Evolutionary conservation across 164 flowering plant species (phyloP), one percentile per base, ranked within the genome.

Genomic region (Tinospora cordifolia): DNA sequence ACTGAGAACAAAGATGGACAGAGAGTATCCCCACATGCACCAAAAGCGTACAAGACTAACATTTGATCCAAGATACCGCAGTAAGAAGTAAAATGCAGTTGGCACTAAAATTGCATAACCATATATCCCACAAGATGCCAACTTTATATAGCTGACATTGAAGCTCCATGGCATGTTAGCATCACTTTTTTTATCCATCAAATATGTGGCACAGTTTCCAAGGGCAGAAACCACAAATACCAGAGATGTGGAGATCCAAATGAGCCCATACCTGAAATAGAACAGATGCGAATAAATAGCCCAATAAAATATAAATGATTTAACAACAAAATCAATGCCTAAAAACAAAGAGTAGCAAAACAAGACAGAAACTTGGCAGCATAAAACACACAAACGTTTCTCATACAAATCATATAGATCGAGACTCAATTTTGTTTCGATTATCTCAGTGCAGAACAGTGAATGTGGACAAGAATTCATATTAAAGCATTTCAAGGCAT

Each of bases 21-120:
- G 97, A 67, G 99, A 95, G 78, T 95, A 95, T 70, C 99, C 99
- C 98, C 99, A 95, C 89, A 95, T 75, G 86, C 98, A 95, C 98
- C 96, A 95, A 63, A 95, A 84, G 67, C 85, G 84, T 51, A 90
- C 73, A 66, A 95, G 90, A 76, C 87, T 88, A 69, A 85, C 69
- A 74, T 70, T 87, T 65, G 89, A 80, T 65, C 96, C 99, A 80
- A 91, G 63, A 78, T 92, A 95, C 74, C 80, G 94, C 73, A 95
- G 90, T 81, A 87, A 78, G 76, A 95, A 92, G 82, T 86, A 95
- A 75, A 85, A 91, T 72, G 84, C 97, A 79, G 84, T 19, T n/a
- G 99, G 99, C 68, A 91, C 94, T 69, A 88, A 65, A 26, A 87
- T 70, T 10, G 87, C 80, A 77, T 92, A 95, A 49, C 97, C 93